Conservation (phyloP, 1,284 basidiomycete genomes). For the Cerrena zonata region DNA sequence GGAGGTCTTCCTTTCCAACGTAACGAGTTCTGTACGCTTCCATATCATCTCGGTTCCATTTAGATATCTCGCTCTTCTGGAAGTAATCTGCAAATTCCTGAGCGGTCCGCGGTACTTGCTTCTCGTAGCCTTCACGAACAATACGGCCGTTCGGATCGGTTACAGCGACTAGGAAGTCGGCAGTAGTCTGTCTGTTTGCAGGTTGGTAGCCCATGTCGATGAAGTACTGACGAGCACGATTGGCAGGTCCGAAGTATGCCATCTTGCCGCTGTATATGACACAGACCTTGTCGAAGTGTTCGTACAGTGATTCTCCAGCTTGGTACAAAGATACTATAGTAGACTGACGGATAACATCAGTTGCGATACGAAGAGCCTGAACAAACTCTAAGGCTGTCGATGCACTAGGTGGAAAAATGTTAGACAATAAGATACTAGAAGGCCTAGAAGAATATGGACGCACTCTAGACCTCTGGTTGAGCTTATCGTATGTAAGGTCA, state of each 20-base stretch:
- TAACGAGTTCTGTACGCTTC: constrained; percentile 35
- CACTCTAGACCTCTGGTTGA: constrained; percentile 43
- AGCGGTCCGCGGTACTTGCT: constrained; percentile 43
- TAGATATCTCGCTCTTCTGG: constrained; percentile 34
- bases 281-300: constrained; percentile 58
- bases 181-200: constrained; percentile 49
- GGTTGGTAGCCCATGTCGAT: constrained; percentile 57
- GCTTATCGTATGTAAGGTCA: constrained; percentile 25
- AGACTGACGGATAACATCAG: constrained; percentile 43
- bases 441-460: constrained; percentile 3
- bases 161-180: constrained; percentile 54
- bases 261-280: constrained; percentile 63
- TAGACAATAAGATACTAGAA: not conserved
- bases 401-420: constrained; percentile 31
- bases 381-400: constrained; percentile 57
- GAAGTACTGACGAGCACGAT: constrained; percentile 53
- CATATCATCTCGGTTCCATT: constrained; percentile 41
- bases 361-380: constrained; percentile 48
- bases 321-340: constrained; percentile 62
- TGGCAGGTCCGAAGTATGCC: constrained; percentile 55
- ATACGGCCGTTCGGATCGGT: constrained; percentile 46
- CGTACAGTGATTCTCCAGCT: constrained; percentile 44
- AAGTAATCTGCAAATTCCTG: constrained; percentile 47
- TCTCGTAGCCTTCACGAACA: constrained; percentile 36
- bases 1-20: constrained; percentile 26